Evolutionary conservation across 1,284 basidiomycete genomes (phyloP).

Genomic region (Rhodotorula sp.): DNA sequence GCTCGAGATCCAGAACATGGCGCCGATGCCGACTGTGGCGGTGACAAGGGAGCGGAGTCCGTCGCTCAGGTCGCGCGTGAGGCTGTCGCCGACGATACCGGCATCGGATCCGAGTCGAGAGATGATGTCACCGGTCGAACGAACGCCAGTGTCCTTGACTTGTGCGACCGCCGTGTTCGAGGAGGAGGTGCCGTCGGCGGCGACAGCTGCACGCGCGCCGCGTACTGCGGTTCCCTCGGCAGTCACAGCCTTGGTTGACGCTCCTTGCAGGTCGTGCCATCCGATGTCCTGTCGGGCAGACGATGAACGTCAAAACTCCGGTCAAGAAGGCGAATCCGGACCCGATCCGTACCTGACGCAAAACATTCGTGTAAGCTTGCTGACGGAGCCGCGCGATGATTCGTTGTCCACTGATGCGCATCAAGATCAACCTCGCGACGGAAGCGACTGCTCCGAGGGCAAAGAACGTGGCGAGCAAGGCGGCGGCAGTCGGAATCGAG

Average conservation of each 20-base stretch:
- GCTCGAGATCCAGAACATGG: constrained; percentile 94
- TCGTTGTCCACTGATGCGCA: constrained; percentile 81
- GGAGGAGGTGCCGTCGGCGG: constrained; percentile 3
- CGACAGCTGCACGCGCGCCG: not conserved
- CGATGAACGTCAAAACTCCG: not conserved
- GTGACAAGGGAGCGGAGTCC: constrained; percentile 83
- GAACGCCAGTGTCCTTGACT: constrained; percentile 72
- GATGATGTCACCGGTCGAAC: constrained; percentile 89
- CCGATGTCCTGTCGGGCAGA: constrained; percentile 36
- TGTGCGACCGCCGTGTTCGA: constrained; percentile 10
- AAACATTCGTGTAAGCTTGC: constrained; percentile 72
- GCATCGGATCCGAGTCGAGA: constrained; percentile 89
- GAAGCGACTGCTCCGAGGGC: constrained; percentile 79
- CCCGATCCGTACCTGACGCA: constrained; percentile 66
- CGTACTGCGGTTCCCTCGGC: not conserved
- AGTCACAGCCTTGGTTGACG: constrained; percentile 13
- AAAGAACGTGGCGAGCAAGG: constrained; percentile 72
- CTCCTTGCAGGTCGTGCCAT: constrained; percentile 45
- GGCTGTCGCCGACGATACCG: constrained; percentile 88
- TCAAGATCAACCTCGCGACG: constrained; percentile 79
- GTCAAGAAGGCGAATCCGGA: not conserved
- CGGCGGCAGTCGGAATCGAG: constrained; percentile 76
- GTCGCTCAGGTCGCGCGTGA: constrained; percentile 89
- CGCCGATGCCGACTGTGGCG: constrained; percentile 84
- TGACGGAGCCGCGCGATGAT: constrained; percentile 87